Evolutionary conservation across 2,329 filamentous ascomycete species (phyloP).

Genomic region (Aureobasidium pullulans): DNA sequence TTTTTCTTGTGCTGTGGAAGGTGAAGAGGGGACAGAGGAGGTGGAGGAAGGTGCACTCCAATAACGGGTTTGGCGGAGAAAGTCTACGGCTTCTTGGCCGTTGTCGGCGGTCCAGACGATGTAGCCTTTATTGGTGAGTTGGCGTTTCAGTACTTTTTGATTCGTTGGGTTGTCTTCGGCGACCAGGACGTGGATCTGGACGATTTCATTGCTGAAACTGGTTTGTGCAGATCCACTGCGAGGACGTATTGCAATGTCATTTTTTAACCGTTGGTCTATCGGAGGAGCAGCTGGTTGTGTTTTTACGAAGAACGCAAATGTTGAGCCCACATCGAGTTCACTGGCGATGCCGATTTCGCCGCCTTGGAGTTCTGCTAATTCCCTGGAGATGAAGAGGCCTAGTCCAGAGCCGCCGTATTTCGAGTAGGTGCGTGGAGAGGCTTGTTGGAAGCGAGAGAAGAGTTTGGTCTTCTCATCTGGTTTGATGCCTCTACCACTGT

Average conservation of each 20-base stretch:
- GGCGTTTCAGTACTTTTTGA: conserved; percentile 33
- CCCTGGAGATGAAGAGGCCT: conserved; percentile 61
- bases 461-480: conserved; percentile 38
- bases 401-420: conserved; percentile 65
- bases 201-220: neutral
- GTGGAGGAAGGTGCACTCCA: conserved; percentile 17
- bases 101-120: conserved; percentile 32
- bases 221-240: neutral
- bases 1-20: neutral
- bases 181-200: conserved; percentile 12
- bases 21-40: neutral
- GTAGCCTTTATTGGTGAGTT: conserved; percentile 31
- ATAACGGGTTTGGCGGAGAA: conserved; percentile 23
- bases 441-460: conserved; percentile 64
- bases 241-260: neutral
- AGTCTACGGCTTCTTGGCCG: conserved; percentile 31
- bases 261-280: neutral
- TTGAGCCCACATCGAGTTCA: conserved; percentile 51
- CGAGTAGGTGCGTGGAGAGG: conserved; percentile 58
- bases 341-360: conserved; percentile 61
- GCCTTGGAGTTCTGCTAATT: conserved; percentile 62
- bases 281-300: conserved; percentile 30
- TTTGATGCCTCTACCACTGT: conserved; percentile 31
- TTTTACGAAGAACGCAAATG: conserved; percentile 61
- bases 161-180: conserved; percentile 30